Percentiles rank a stretch among this genome's conserved stretches.
These are phyloP conservation scores for Saussurea involucrata DNA, from an alignment of 129 eudicot genomes.

Conservation along the genomic window DNA sequence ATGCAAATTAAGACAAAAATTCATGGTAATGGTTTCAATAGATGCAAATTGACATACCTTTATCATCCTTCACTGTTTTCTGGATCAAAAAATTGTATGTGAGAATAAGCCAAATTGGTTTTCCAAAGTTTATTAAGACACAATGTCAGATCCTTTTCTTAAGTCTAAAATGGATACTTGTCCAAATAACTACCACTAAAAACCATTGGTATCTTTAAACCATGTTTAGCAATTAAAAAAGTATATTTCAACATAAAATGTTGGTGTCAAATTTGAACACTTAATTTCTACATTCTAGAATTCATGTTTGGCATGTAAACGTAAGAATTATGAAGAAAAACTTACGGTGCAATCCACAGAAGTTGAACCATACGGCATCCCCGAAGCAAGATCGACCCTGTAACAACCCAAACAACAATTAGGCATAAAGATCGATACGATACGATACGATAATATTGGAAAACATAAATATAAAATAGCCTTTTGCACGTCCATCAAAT, in stretches of 20 bases:
- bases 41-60: conserved; percentile 4
- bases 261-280: not conserved
- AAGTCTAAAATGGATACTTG: no score
- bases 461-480: not conserved
- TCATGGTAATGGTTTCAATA: not conserved
- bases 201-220: no score
- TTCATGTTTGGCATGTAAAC: not conserved
- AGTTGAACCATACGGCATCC: conserved; percentile 23
- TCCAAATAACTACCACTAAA: no score
- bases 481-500: conserved; percentile 10
- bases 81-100: conserved; percentile 10
- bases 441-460: not conserved
- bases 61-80: conserved; percentile 26
- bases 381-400: conserved; percentile 32
- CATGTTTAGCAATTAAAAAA: no score
- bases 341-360: conserved; percentile 14
- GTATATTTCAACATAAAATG: no score
- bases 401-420: conserved; percentile 12
- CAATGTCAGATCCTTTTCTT: no score
- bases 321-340: not conserved
- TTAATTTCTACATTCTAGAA: not conserved
- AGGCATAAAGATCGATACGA: no score
- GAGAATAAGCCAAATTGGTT: no score
- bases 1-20: not conserved
- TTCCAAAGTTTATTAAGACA: no score